These are phyloP conservation scores for Yamadazyma songkhlaensis DNA, from an alignment of 1,139 yeast genomes.

Conservation along the genomic window DNA sequence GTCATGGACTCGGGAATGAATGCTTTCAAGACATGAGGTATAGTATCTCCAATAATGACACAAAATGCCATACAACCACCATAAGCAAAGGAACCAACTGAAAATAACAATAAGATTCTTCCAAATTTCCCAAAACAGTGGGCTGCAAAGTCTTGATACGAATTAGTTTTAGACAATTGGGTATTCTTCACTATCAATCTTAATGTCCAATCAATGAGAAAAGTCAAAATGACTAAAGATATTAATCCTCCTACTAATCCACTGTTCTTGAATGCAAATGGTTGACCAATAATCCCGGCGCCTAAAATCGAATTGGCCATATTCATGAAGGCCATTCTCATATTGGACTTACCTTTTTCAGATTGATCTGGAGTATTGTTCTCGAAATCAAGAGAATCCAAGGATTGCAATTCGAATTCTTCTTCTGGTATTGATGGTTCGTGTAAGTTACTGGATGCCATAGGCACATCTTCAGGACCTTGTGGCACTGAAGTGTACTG, in stretches of 20 bases:
- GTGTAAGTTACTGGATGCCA: background rate
- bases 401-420: slow-evolving; percentile 5
- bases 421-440: slow-evolving; percentile 2
- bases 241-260: slow-evolving; percentile 77
- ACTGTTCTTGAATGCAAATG: slow-evolving; percentile 79
- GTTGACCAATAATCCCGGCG: slow-evolving; percentile 94
- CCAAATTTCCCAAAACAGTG: slow-evolving; percentile 79
- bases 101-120: slow-evolving; percentile 59
- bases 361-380: slow-evolving; percentile 10
- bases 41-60: slow-evolving; percentile 91
- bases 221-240: slow-evolving; percentile 56
- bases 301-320: slow-evolving; percentile 95
- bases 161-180: slow-evolving; percentile 66
- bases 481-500: slow-evolving; percentile 14
- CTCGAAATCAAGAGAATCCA: slow-evolving; percentile 9
- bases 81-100: slow-evolving; percentile 87
- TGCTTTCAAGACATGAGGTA: slow-evolving; percentile 82
- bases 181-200: slow-evolving; percentile 81
- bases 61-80: slow-evolving; percentile 96
- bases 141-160: slow-evolving; percentile 85
- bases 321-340: slow-evolving; percentile 92
- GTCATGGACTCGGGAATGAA: slow-evolving; percentile 55
- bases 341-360: slow-evolving; percentile 37
- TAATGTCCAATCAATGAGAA: slow-evolving; percentile 83
- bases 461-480: slow-evolving; percentile 1